Conservation (phyloP, 2,329 filamentous ascomycete genomes). For the Purpureocillium takamizusanense region DNA sequence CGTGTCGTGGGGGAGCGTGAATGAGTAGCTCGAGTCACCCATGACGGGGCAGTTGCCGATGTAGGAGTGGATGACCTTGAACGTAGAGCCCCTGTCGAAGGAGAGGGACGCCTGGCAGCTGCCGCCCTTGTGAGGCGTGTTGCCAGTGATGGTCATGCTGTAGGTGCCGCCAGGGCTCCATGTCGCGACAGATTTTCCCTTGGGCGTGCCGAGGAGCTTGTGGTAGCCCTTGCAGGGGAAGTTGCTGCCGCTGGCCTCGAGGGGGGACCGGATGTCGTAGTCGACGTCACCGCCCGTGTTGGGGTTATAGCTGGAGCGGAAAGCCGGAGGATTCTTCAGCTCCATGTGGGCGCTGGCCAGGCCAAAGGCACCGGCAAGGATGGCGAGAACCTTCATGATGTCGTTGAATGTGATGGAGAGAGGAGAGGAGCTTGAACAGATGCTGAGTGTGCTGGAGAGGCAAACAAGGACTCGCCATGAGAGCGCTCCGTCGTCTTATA, state of each 20-base stretch:
- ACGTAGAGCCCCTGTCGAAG: conserved; percentile 61
- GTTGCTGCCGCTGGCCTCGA: conserved; percentile 50
- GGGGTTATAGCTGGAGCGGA: conserved; percentile 44
- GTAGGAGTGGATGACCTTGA: conserved; percentile 56
- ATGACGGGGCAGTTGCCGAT: conserved; percentile 43
- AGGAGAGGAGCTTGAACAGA: too few relatives aligned
- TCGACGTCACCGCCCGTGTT: conserved; percentile 42
- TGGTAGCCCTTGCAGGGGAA: conserved; percentile 69
- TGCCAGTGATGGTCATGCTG: conserved; percentile 55
- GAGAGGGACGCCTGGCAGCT: conserved; percentile 70
- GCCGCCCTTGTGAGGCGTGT: conserved; percentile 57
- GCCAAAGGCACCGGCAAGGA: too few relatives aligned
- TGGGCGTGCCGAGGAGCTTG: conserved; percentile 34
- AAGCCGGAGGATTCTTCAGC: conserved; percentile 41
- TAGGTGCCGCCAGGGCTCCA: conserved; percentile 55
- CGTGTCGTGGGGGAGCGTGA: conserved; percentile 56
- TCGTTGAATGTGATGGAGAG: too few relatives aligned
- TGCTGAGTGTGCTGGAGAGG: too few relatives aligned
- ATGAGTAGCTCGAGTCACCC: conserved; percentile 45
- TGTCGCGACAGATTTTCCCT: conserved; percentile 46
- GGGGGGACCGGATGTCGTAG: conserved; percentile 63
- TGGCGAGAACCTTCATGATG: too few relatives aligned
- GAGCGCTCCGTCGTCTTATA: too few relatives aligned
- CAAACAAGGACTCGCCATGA: too few relatives aligned
- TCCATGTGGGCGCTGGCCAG: conserved; percentile 37